Conservation (phyloP, 371 early-diverging fungal genomes). For the Mucor piriformis region DNA sequence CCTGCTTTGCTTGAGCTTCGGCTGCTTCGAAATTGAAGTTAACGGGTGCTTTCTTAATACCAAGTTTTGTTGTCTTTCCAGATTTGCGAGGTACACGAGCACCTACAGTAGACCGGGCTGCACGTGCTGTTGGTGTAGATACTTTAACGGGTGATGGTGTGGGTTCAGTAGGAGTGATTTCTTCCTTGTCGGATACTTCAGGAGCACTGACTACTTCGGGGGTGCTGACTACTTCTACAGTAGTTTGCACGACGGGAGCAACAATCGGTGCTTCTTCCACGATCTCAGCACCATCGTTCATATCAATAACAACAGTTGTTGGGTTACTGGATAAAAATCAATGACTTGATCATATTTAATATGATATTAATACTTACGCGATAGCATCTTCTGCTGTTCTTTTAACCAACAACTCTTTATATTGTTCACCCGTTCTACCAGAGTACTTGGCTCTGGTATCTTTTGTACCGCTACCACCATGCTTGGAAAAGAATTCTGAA, state of each 20-base stretch:
- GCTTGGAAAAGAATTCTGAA: constrained; percentile 78
- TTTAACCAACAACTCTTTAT: constrained; percentile 81
- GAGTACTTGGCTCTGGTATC: constrained; percentile 89
- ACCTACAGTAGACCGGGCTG: constrained; percentile 33
- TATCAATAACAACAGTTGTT: constrained; percentile 40
- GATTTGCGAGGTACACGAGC: constrained; percentile 39
- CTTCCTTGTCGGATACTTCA: constrained; percentile 6
- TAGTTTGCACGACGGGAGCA: constrained; percentile 8
- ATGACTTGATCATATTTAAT: not conserved
- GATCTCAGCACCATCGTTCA: constrained; percentile 17
- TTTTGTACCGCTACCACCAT: constrained; percentile 56
- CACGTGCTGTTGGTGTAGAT: constrained; percentile 24
- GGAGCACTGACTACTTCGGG: not conserved
- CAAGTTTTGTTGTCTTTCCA: constrained; percentile 75
- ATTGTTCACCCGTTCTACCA: constrained; percentile 73
- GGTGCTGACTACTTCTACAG: not conserved
- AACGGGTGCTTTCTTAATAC: constrained; percentile 76
- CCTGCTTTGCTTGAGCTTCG: constrained; percentile 87
- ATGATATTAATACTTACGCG: constrained; percentile 36
- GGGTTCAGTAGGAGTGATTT: not conserved
- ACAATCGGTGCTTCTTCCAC: constrained; percentile 1
- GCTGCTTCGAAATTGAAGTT: constrained; percentile 92
- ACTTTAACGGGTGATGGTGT: constrained; percentile 9
- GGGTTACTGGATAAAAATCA: constrained; percentile 31
- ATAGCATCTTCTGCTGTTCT: constrained; percentile 80